phyloP scores from a whole-genome alignment of 2,329 filamentous ascomycete species.

The Sordariomycetes sp. region DNA sequence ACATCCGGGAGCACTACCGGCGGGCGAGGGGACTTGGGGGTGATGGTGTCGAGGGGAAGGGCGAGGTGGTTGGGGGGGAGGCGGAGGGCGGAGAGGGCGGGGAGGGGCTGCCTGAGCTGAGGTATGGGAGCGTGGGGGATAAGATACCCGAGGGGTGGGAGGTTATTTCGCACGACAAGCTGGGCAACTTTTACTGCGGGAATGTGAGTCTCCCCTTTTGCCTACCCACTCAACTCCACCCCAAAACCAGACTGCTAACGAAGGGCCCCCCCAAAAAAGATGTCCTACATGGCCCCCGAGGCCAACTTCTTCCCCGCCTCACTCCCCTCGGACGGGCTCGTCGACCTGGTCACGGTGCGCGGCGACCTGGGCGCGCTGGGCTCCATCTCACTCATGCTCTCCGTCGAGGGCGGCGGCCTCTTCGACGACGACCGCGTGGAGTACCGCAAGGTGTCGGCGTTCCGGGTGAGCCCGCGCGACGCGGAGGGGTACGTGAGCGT shows the following conservation, averaged over 20 bases:
- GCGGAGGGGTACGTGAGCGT: conserved; percentile 81
- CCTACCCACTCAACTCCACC: background rate
- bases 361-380: conserved; percentile 60
- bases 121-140: conserved; percentile 72
- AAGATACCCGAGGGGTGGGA: conserved; percentile 70
- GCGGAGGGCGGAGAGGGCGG: conserved; percentile 15
- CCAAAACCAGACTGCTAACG: conserved; percentile 7
- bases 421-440: conserved; percentile 70
- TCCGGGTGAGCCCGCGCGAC: conserved; percentile 68
- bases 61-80: conserved; percentile 9
- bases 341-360: conserved; percentile 75
- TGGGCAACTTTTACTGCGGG: conserved; percentile 89
- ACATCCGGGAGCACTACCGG: conserved; percentile 64
- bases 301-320: conserved; percentile 81
- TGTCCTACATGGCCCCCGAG: conserved; percentile 83
- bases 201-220: conserved; percentile 46
- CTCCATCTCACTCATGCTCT: conserved; percentile 58
- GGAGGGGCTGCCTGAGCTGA: conserved; percentile 57
- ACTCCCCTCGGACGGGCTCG: conserved; percentile 70
- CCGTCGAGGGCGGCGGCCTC: conserved; percentile 62
- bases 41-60: background rate
- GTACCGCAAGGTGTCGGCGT: conserved; percentile 80
- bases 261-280: conserved; percentile 31
- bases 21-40: conserved; percentile 17
- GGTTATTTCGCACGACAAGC: conserved; percentile 58